These are phyloP conservation scores for Termitomyces heimii DNA, from an alignment of 768 basidiomycete species.

Conservation along the genomic window DNA sequence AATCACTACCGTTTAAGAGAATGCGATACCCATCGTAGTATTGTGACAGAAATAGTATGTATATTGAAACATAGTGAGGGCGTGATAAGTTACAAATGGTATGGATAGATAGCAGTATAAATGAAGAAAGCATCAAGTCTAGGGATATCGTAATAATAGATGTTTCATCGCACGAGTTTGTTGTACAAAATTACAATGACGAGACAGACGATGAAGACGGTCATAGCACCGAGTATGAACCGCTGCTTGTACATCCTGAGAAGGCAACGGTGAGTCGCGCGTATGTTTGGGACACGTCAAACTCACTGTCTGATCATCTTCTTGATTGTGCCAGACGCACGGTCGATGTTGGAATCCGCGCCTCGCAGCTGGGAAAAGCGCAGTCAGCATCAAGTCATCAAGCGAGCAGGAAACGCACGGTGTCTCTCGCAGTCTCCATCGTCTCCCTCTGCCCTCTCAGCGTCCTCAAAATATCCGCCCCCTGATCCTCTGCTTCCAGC, in stretches of 20 bases:
- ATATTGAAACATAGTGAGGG: too few species aligned
- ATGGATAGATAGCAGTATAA: not conserved
- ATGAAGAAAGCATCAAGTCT: too few species aligned
- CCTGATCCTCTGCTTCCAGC: constrained; percentile 89
- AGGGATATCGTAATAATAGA: too few species aligned
- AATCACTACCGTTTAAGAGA: too few species aligned
- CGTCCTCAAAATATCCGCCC: constrained; percentile 80
- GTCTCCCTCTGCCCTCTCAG: constrained; percentile 83
- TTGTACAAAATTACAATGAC: constrained; percentile 71
- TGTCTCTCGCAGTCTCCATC: constrained; percentile 83
- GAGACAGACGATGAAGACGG: constrained; percentile 70
- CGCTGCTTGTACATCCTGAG: constrained; percentile 89
- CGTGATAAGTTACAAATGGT: not conserved
- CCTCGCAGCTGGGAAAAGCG: constrained; percentile 60
- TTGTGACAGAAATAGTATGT: too few species aligned
- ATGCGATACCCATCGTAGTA: too few species aligned
- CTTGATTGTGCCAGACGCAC: constrained; percentile 84
- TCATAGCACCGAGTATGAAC: constrained; percentile 70
- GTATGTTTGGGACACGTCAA: too few species aligned
- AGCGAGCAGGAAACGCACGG: constrained; percentile 35
- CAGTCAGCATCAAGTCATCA: not conserved
- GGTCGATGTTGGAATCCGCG: constrained; percentile 81
- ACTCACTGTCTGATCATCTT: constrained; percentile 89
- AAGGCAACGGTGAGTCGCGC: too few species aligned
- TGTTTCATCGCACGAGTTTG: constrained; percentile 26